Conservation (phyloP, 345 rosid genomes). For the Firmiana major region DNA sequence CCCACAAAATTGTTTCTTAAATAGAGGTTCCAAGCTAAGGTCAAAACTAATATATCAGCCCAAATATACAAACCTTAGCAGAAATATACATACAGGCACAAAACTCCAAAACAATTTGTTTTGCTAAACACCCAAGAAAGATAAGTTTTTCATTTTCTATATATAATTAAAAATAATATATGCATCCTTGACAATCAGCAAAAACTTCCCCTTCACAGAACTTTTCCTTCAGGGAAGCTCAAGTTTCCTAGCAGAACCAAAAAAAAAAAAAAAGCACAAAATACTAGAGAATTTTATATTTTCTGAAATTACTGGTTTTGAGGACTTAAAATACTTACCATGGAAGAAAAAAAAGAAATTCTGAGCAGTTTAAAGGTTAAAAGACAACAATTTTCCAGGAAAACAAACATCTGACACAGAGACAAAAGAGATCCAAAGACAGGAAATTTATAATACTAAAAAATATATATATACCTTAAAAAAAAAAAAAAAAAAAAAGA, state of each 20-base stretch:
- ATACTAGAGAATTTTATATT: background rate
- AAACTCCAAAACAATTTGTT: slow-evolving; percentile 24
- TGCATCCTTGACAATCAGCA: slow-evolving; percentile 7
- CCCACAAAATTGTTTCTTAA: slow-evolving; percentile 10
- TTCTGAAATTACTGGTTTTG: too few relatives aligned
- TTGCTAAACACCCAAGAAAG: slow-evolving; percentile 3
- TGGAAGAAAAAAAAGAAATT: background rate
- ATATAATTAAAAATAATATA: background rate
- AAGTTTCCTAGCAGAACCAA: background rate
- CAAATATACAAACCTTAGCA: slow-evolving; percentile 5
- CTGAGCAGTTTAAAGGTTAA: background rate
- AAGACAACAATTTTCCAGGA: slow-evolving; percentile 13
- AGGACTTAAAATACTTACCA: background rate
- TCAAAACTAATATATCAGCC: slow-evolving; percentile 9
- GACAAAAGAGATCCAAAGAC: slow-evolving; percentile 22
- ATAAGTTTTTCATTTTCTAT: background rate
- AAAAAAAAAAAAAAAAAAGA: slow-evolving; percentile 11
- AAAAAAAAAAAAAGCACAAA: background rate
- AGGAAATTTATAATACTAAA: slow-evolving; percentile 13
- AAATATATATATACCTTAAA: background rate
- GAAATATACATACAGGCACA: slow-evolving; percentile 23
- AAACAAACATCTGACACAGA: slow-evolving; percentile 27
- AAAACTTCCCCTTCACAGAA: slow-evolving; percentile 13
- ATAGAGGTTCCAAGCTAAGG: slow-evolving; percentile 4
- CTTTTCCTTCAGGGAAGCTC: background rate